phyloP scores from a whole-genome alignment of 23 red algal genomes.

The Gracilaria domingensis region DNA sequence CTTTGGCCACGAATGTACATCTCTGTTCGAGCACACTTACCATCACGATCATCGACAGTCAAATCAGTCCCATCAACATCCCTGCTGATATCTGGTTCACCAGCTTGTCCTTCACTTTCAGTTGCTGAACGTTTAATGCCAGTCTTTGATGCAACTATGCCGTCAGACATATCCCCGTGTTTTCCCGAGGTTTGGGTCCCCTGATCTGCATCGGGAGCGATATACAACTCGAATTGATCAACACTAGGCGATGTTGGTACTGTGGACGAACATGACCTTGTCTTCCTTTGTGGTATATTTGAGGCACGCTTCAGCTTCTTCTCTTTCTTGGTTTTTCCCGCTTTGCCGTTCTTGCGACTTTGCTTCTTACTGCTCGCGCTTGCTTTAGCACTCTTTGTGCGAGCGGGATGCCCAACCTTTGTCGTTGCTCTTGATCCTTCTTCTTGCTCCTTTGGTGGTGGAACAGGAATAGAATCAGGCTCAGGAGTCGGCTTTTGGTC shows the following conservation, averaged over 20 bases:
- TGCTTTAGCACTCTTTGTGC: background rate
- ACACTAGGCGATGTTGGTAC: background rate
- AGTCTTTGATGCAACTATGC: background rate
- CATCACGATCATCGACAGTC: conserved; percentile 3
- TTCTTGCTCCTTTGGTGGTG: background rate
- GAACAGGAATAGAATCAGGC: background rate
- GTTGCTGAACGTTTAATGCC: background rate
- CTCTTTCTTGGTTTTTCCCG: background rate
- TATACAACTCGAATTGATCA: background rate
- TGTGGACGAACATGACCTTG: background rate
- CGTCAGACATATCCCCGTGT: background rate
- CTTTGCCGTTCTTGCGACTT: background rate
- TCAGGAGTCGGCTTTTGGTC: background rate
- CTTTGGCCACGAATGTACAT: conserved; percentile 18
- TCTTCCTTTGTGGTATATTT: background rate
- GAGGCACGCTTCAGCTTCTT: background rate
- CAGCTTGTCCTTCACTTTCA: background rate
- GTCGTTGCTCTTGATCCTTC: background rate
- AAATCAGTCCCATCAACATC: background rate
- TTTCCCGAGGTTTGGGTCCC: background rate
- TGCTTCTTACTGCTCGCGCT: background rate
- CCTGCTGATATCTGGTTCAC: background rate
- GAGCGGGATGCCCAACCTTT: background rate
- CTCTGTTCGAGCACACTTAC: conserved; percentile 29
- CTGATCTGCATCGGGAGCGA: background rate